These are phyloP conservation scores for Fusarium secorum DNA, from an alignment of 2,329 filamentous ascomycete genomes.

Conservation along the genomic window DNA sequence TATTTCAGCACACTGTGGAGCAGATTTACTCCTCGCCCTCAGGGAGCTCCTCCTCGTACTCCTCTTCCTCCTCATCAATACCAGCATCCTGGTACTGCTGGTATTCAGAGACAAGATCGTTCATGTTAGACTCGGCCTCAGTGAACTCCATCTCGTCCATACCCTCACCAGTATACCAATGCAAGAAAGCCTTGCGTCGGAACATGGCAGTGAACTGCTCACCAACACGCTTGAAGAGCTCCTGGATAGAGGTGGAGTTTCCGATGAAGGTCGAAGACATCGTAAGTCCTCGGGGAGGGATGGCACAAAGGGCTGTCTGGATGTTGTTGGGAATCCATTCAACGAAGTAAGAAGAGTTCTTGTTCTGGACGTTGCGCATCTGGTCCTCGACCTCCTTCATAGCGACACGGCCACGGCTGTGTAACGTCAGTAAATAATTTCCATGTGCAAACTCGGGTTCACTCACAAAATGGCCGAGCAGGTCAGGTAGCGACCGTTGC, in stretches of 20 bases:
- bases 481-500: conserved; percentile 98
- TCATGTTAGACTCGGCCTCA: conserved; percentile 99
- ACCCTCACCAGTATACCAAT: conserved; percentile 99
- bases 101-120: conserved; percentile 99
- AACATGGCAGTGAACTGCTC: conserved; percentile 99
- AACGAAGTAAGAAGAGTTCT: conserved; percentile 99
- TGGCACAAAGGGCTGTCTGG: conserved; percentile 98
- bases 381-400: conserved; percentile 99
- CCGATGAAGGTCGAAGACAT: conserved; percentile 99
- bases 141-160: conserved; percentile 99
- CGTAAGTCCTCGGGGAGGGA: conserved; percentile 95
- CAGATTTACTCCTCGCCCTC: conserved; percentile 70
- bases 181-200: conserved; percentile 99
- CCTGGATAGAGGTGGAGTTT: conserved; percentile 99
- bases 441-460: not conserved
- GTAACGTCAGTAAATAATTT: conserved; percentile 12
- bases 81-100: conserved; percentile 99
- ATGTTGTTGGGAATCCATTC: conserved; percentile 99
- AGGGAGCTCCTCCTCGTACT: conserved; percentile 86
- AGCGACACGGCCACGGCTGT: conserved; percentile 94
- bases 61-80: conserved; percentile 96
- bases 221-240: conserved; percentile 99
- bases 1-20: conserved; percentile 3
- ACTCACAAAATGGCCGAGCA: conserved; percentile 97
- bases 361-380: conserved; percentile 99